These are phyloP conservation scores for Pachyrhizus erosus DNA, from an alignment of 306 rosid species.

Conservation along the genomic window DNA sequence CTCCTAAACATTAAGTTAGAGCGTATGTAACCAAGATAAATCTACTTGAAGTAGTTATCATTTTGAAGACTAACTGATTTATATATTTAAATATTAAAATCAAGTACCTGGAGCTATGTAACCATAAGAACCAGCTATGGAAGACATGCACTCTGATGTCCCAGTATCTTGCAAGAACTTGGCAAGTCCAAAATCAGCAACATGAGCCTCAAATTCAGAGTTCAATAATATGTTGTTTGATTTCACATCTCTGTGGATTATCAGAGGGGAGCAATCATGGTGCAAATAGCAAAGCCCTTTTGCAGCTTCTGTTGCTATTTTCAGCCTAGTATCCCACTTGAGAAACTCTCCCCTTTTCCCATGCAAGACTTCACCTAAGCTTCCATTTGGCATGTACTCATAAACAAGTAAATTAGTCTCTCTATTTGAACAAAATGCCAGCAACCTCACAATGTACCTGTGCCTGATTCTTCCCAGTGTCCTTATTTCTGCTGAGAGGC, in stretches of 20 bases:
- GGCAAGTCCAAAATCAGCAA: conserved; percentile 95
- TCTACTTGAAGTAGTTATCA: neutral
- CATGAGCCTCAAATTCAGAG: conserved; percentile 90
- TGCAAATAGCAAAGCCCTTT: conserved; percentile 89
- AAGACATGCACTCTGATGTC: conserved; percentile 94
- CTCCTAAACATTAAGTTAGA: conserved; percentile 19
- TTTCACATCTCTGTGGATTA: conserved; percentile 88
- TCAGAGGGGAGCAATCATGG: conserved; percentile 89
- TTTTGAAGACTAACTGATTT: neutral
- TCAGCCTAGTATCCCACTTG: conserved; percentile 79
- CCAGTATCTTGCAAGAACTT: conserved; percentile 86
- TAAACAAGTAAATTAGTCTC: conserved; percentile 85
- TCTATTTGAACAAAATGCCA: conserved; percentile 79
- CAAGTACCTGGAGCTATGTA: conserved; percentile 93
- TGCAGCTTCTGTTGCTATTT: conserved; percentile 89
- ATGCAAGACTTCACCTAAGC: conserved; percentile 85
- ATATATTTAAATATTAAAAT: neutral
- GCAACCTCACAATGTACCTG: conserved; percentile 82
- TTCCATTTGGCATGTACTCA: conserved; percentile 92
- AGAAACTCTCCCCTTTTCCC: conserved; percentile 82
- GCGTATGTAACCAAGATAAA: neutral
- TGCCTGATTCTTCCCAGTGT: conserved; percentile 88
- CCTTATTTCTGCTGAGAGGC: conserved; percentile 80
- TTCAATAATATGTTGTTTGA: conserved; percentile 84
- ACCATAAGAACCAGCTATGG: conserved; percentile 95